Percentiles rank a stretch among this genome's conserved stretches.
Conservation (phyloP, 2,329 filamentous ascomycete species). For the Talaromyces sp. region DNA sequence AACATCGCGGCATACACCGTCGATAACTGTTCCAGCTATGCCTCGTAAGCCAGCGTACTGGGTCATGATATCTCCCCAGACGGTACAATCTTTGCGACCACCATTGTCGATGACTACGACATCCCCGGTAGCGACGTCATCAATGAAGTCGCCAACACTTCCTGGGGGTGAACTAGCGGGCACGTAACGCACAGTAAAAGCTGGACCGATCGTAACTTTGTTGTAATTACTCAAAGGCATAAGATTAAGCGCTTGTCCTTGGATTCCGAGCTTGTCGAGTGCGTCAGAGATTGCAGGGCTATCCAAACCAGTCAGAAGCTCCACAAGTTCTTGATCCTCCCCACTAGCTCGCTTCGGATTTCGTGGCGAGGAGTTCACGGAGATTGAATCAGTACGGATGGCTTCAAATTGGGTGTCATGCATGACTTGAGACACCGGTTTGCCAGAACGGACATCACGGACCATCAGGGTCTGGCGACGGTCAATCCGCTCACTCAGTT, state of each 20-base stretch:
- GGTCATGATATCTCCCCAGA: constrained; percentile 39
- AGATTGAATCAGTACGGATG: too few species aligned
- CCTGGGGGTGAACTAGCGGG: too few species aligned
- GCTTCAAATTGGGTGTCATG: not conserved
- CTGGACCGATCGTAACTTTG: constrained; percentile 31
- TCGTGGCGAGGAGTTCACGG: too few species aligned
- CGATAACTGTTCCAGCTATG: constrained; percentile 34
- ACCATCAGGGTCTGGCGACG: not conserved
- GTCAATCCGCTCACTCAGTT: not conserved
- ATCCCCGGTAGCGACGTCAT: constrained; percentile 31
- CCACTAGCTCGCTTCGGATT: too few species aligned
- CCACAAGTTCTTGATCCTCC: not conserved
- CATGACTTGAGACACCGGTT: not conserved
- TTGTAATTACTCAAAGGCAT: constrained; percentile 24
- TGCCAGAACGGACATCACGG: not conserved
- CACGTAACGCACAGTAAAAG: constrained; percentile 33
- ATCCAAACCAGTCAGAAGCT: not conserved
- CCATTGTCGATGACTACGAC: constrained; percentile 35
- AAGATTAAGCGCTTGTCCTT: not conserved
- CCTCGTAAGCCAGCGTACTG: constrained; percentile 32
- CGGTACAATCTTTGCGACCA: constrained; percentile 35
- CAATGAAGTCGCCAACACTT: constrained; percentile 34
- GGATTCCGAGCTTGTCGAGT: not conserved
- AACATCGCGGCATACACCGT: constrained; percentile 34
- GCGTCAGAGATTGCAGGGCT: not conserved